Evolutionary conservation across 1,284 basidiomycete genomes (phyloP).

Genomic region (Sutorius eximius): DNA sequence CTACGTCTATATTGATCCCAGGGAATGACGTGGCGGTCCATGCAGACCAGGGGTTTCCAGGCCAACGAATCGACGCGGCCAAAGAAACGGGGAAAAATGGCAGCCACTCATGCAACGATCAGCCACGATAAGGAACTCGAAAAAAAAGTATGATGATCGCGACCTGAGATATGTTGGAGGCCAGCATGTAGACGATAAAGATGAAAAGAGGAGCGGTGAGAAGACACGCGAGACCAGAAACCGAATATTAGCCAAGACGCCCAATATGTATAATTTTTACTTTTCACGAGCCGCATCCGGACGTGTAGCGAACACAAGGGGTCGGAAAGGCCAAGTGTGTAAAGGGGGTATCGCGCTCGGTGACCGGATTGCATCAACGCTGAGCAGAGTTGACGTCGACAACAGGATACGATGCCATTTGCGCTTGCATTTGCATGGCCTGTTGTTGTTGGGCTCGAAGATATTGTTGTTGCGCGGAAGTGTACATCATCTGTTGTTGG

Average conservation of each 20-base stretch:
- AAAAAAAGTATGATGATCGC: constrained; percentile 6
- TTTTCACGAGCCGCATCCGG: constrained; percentile 21
- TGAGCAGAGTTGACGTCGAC: constrained; percentile 16
- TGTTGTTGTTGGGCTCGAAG: constrained; percentile 35
- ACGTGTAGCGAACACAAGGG: background rate
- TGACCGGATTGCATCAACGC: constrained; percentile 12
- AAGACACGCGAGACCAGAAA: constrained; percentile 8
- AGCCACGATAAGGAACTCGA: constrained; percentile 8
- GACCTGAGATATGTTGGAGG: constrained; percentile 39
- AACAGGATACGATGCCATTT: constrained; percentile 27
- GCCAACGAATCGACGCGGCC: constrained; percentile 6
- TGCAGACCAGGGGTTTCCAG: constrained; percentile 1
- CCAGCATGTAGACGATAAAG: constrained; percentile 18
- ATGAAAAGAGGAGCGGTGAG: constrained; percentile 12
- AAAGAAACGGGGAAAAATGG: background rate
- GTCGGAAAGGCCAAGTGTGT: background rate
- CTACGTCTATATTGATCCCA: constrained; percentile 19
- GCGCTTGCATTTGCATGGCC: constrained; percentile 34
- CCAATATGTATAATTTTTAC: constrained; percentile 41
- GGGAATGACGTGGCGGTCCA: constrained; percentile 13
- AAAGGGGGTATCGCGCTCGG: constrained; percentile 17
- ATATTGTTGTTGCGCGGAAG: constrained; percentile 36
- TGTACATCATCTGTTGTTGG: constrained; percentile 40
- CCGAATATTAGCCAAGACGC: constrained; percentile 28
- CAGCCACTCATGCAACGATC: constrained; percentile 2